phyloP scores from a whole-genome alignment of 75 land plant genomes.

The Sequoiadendron giganteum region DNA sequence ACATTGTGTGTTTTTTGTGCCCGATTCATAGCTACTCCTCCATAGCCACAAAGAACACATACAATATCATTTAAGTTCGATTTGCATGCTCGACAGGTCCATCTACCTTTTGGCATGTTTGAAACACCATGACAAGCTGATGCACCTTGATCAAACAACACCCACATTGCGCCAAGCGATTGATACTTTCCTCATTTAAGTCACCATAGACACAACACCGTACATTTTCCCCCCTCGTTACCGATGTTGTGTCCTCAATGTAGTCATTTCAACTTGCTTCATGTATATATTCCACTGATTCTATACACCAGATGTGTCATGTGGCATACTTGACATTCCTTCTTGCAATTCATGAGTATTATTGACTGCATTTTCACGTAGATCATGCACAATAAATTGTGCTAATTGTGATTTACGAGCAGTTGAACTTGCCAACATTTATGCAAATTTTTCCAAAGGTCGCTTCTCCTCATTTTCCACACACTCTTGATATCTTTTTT shows the following conservation, averaged over 20 bases:
- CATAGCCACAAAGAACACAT: no score
- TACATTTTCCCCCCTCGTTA: slow-evolving; percentile 29
- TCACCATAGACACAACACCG: no score
- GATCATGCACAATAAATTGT: slow-evolving; percentile 41
- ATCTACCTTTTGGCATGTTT: no score
- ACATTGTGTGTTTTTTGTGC: no score
- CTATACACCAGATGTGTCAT: slow-evolving; percentile 39
- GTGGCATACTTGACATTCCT: slow-evolving; percentile 55
- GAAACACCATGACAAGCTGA: no score
- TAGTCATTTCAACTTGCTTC: slow-evolving; percentile 46
- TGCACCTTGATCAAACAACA: no score
- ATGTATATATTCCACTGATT: no score
- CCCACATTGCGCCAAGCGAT: no score
- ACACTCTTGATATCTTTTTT: slow-evolving; percentile 76
- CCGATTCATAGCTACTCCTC: no score
- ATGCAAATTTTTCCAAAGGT: slow-evolving; percentile 67
- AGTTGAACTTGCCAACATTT: slow-evolving; percentile 70
- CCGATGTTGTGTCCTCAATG: slow-evolving; percentile 43
- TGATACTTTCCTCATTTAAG: no score
- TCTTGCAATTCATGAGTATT: slow-evolving; percentile 43
- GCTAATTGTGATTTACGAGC: slow-evolving; percentile 74
- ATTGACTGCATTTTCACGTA: slow-evolving; percentile 34
- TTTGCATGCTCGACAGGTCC: no score
- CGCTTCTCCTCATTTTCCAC: slow-evolving; percentile 66
- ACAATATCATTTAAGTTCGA: no score